A percentile compares a stretch with the other conserved stretches of the same genome.
Conservation (phyloP, 805 yeast species). For the Saturnispora serradocipensis region DNA sequence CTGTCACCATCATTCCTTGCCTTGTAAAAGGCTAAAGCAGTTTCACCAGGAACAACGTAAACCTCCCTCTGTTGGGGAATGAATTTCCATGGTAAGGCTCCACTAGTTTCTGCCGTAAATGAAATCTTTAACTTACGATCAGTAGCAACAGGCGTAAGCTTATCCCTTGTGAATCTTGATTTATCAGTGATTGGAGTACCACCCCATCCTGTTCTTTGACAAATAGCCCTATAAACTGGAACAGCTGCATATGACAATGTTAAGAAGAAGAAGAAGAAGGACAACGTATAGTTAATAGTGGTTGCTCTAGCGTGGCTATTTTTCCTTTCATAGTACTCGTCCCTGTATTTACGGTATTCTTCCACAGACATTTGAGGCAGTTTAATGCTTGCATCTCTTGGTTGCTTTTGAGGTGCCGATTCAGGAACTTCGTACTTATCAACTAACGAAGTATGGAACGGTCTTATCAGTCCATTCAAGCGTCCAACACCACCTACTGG, state of each 20-base stretch:
- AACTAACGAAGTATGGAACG: constrained; percentile 1
- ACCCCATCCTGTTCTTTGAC: constrained; percentile 93
- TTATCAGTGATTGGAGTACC: constrained; percentile 90
- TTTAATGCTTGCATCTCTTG: constrained; percentile 10
- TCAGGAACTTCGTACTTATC: constrained; percentile 13
- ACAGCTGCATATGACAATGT: constrained; percentile 86
- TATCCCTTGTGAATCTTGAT: constrained; percentile 74
- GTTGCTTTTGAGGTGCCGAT: constrained; percentile 8
- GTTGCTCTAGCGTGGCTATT: constrained; percentile 37
- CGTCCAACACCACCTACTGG: background rate
- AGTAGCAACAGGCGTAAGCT: constrained; percentile 78
- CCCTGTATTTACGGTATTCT: constrained; percentile 25
- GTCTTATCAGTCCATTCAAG: background rate
- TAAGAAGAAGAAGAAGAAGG: constrained; percentile 60
- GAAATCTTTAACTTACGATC: constrained; percentile 72
- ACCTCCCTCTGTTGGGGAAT: constrained; percentile 93
- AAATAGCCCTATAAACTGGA: constrained; percentile 82
- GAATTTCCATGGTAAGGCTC: constrained; percentile 89
- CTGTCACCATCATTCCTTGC: constrained; percentile 80
- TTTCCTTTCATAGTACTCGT: constrained; percentile 20
- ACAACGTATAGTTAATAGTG: constrained; percentile 54
- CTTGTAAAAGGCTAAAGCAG: constrained; percentile 90
- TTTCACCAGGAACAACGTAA: constrained; percentile 89
- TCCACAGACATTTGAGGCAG: constrained; percentile 25
- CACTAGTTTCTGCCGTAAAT: constrained; percentile 87